Evolutionary conservation across 768 basidiomycete genomes (phyloP), one percentile per base, ranked within the genome.

Genomic region (Sporobolomyces roseus): DNA sequence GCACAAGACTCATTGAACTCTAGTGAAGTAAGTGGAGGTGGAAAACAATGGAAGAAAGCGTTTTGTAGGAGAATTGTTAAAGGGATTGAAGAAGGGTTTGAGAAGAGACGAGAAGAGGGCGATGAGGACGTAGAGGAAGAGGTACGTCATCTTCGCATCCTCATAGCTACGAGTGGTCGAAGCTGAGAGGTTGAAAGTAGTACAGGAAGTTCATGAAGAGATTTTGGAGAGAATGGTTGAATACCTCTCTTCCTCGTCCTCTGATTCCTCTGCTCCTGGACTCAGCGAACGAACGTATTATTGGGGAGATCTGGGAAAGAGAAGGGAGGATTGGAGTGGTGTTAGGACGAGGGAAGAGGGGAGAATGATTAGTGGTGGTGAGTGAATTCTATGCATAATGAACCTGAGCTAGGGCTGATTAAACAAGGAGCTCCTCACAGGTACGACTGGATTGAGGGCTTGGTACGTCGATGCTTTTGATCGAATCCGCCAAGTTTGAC

Each of bases 211-310:
- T 2, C 59, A 72, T 45, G 46, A 53, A 35, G 63, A 65, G 33
- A 68, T 72, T 29, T 59, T 68, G 32, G 71, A 72, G 19, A 19
- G 48, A 7, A 51, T 72, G 36, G 66, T 72, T 38, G 54, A 63
- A 1, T 54, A 52, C 17, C 60, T 72, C 32, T 68, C 71, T 3
- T n/a, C 60, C 3, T 33, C 63, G 1, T 3, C 29, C 1, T 21
- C 17, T 9, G 43, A 12, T 30, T 27, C 21, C 10, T 49, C 13
- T 4, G 19, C 32, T 32, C 12, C 56, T 2, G 4, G 30, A 17
- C n/a, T 61, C 2, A 61, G 63, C 23, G 52, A 58, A 4, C 30
- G 68, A 16, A 68, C n/a, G 1, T 72, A 72, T 36, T 68, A 51
- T 29, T 72, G 71, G 71, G 71, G 66, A 9, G n/a, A n/a, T n/a